Conservation (phyloP, 2,329 filamentous ascomycete genomes). For the Eutypella sp. region DNA sequence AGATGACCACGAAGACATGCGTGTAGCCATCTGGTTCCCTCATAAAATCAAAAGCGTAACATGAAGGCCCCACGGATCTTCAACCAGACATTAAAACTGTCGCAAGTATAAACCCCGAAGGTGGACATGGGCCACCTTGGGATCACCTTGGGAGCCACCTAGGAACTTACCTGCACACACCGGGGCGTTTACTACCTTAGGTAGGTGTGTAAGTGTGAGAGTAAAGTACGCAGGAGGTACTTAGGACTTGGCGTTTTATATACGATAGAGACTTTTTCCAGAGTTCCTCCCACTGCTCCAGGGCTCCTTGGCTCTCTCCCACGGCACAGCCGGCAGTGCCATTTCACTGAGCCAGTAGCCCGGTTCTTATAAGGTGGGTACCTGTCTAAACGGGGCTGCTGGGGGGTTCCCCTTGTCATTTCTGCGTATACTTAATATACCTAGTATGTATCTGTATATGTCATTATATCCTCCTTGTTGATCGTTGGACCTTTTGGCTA, state of each 20-base stretch:
- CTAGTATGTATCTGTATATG: not conserved
- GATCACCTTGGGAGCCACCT: no score
- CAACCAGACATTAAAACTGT: not conserved
- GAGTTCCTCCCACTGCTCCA: no score
- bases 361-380: conserved; percentile 1
- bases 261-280: not conserved
- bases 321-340: not conserved
- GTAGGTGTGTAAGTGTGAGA: not conserved
- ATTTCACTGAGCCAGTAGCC: not conserved
- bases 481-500: no score
- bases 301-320: no score
- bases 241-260: not conserved
- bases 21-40: not conserved
- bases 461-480: no score
- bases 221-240: not conserved
- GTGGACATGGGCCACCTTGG: not conserved
- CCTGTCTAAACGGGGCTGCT: not conserved
- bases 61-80: not conserved
- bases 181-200: no score
- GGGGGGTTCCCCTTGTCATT: not conserved
- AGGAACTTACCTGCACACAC: no score
- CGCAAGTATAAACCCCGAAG: not conserved
- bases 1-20: not conserved
- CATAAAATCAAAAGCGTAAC: not conserved
- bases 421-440: not conserved